Evolutionary conservation across 1,139 yeast species (phyloP), one percentile per base, ranked within the genome.

Genomic region (Scheffersomyces titani): DNA sequence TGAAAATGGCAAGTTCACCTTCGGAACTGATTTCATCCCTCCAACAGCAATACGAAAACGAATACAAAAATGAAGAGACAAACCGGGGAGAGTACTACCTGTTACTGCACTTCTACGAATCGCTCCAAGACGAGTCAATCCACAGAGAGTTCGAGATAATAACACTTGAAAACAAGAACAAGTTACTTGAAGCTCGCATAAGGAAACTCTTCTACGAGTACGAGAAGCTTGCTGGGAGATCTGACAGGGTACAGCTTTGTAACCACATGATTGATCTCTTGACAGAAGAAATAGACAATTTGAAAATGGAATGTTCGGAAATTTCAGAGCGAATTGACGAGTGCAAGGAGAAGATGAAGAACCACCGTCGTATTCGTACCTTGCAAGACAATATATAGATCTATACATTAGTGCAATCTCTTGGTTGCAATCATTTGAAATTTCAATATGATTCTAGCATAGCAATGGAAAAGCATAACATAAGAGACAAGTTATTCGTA

Each of bases 131-230:
- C 36, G 59, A 61, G 50, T 54, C 59, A 50, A 63, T 60, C 19
- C 61, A 62, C 45, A 65, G 64, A 54, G 69, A 65, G 56, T 61
- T 62, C 55, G 53, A 55, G 52, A 44, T 64, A 18, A 58, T 52
- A 7, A 53, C 65, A 3, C 54, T 65, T 16, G 55, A 58, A 11
- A 58, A 55, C 57, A 65, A 65, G 53, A 56, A 62, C 50, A 47
- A 52, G 44, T 60, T 64, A 52, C 53, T 63, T 24, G 52, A 55
- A 5, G 54, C 52, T 9, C 51, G 59, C 22, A 53, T 61, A 52
- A 54, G 59, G 16, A 51, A 49, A 20, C 61, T 55, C 22, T 51
- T 54, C 40, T 20, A 52, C 40, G 49, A 48, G 36, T 54, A 40
- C 49, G 53, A 57, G 18, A 54, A 57, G 30, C 51, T 51, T 22